Base-by-base conservation (phyloP, 352 stramenopile species). In the Globisporangium rhizosaccharum region DNA sequence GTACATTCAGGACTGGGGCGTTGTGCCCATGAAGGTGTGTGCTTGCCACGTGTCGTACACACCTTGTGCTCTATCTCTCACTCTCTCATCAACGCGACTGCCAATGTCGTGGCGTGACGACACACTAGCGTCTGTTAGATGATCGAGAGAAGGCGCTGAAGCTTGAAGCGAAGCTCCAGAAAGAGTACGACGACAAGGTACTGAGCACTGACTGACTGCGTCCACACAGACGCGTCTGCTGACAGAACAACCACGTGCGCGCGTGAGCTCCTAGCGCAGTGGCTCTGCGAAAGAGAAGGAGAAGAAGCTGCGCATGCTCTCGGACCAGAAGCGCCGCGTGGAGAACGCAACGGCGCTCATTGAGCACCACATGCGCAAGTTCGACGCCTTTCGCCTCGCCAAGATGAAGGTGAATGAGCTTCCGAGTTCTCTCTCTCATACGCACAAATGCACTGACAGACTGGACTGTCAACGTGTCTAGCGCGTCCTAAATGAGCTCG, bases 101-200 rank as follows among this genome's bases (percentile, higher is more conserved):
- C 15, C 7, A 8, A 8, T n/a, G 12, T 2, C 18, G 41, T 46
- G 41, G 12, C 18, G 41, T 9, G 14, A 46, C 41, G 41, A 39
- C 33, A 1, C 41, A 23, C 41, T 47, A 92, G 82, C 72, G 79
- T 33, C 53, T 94, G n/a, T 52, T 92, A 30, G 85, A 92, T 51
- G 85, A 94, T 60, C 74, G 85, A 0, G 85, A 92, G 17, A 94
- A 92, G 55, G 77, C 76, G 4, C 69, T 90, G 42, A 92, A 92
- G 68, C 88, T 88, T 33, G 75, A 90, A 25, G 55, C 55, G 1
- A 91, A 91, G 51, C 59, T 94, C 12, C 80, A 92, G 48, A 86
- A 82, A 48, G 85, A 94, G 59, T 87, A 85, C 42, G 79, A 92
- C 18, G 82, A 89, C 23, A 61, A 61, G 46, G 55, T 61, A 33